Evolutionary conservation across 2,329 filamentous ascomycete genomes (phyloP).

Genomic region (Aciculosporium take): DNA sequence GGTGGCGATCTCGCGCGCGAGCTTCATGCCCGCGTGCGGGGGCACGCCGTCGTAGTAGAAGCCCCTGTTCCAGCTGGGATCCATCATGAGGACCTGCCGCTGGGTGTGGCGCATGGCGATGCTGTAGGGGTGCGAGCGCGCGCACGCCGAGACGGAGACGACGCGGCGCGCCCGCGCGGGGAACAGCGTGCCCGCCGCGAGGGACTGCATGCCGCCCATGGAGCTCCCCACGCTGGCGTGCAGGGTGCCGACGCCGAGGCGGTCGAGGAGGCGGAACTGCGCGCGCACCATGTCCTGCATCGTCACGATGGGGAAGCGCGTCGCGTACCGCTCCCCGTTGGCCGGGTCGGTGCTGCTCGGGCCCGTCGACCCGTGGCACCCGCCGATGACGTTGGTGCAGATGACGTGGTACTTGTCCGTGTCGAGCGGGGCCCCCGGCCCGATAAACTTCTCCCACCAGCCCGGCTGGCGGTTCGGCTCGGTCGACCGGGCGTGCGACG

Average conservation of each 20-base stretch:
- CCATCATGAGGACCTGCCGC: constrained; percentile 97
- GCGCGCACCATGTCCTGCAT: constrained; percentile 96
- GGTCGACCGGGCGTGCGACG: constrained; percentile 93
- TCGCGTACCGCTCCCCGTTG: constrained; percentile 80
- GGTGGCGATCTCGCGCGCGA: constrained; percentile 91
- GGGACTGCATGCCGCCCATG: constrained; percentile 97
- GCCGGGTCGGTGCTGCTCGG: constrained; percentile 78
- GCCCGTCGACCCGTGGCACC: constrained; percentile 91
- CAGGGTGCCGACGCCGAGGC: constrained; percentile 59
- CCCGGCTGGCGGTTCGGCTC: constrained; percentile 70
- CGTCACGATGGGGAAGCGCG: constrained; percentile 86
- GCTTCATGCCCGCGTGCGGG: constrained; percentile 93
- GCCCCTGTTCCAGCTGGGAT: constrained; percentile 89
- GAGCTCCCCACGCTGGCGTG: constrained; percentile 90
- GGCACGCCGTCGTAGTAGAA: constrained; percentile 85
- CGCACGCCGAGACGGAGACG: constrained; percentile 84
- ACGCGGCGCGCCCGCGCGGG: constrained; percentile 69
- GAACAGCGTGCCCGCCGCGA: constrained; percentile 75
- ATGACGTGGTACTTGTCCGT: constrained; percentile 87
- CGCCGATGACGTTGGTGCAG: constrained; percentile 92
- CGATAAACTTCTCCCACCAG: constrained; percentile 99
- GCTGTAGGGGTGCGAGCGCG: constrained; percentile 88
- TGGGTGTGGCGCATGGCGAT: constrained; percentile 98
- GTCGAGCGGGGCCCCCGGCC: constrained; percentile 69
- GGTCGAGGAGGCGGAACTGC: constrained; percentile 79